phyloP scores from a whole-genome alignment of 2,329 filamentous ascomycete genomes.

The Penicillium digitatum region DNA sequence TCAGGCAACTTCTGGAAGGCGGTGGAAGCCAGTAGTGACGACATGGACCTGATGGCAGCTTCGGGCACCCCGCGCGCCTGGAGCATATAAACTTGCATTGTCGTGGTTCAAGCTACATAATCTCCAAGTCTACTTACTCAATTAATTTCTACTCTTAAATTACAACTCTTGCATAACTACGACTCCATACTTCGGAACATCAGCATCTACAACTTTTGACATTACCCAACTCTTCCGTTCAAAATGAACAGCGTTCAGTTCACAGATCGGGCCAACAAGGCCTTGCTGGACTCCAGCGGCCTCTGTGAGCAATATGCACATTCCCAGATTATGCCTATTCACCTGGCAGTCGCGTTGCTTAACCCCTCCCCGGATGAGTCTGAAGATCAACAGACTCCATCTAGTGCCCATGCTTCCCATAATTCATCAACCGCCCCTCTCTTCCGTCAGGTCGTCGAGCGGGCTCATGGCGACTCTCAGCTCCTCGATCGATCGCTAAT shows the following conservation, averaged over 20 bases:
- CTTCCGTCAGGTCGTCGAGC: constrained; percentile 90
- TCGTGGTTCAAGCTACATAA: background rate
- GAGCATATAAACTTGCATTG: constrained; percentile 23
- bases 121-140: background rate
- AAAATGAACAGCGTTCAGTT: constrained; percentile 59
- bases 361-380: constrained; percentile 54
- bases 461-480: constrained; percentile 88
- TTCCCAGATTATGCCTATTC: constrained; percentile 82
- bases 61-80: constrained; percentile 12
- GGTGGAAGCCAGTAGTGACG: constrained; percentile 33
- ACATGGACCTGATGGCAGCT: constrained; percentile 23
- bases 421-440: constrained; percentile 65
- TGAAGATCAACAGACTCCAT: constrained; percentile 66
- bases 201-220: constrained; percentile 1
- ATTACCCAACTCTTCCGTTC: constrained; percentile 14
- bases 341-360: constrained; percentile 64
- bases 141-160: background rate
- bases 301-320: constrained; percentile 88
- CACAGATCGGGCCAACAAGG: constrained; percentile 87
- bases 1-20: constrained; percentile 35
- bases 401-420: constrained; percentile 60
- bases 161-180: too few relatives aligned
- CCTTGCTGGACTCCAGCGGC: constrained; percentile 80
- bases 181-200: background rate
- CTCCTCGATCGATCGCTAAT: constrained; percentile 84